Base-by-base conservation (phyloP, 495 filamentous ascomycete species). In the Antarctomyces pellizariae region DNA sequence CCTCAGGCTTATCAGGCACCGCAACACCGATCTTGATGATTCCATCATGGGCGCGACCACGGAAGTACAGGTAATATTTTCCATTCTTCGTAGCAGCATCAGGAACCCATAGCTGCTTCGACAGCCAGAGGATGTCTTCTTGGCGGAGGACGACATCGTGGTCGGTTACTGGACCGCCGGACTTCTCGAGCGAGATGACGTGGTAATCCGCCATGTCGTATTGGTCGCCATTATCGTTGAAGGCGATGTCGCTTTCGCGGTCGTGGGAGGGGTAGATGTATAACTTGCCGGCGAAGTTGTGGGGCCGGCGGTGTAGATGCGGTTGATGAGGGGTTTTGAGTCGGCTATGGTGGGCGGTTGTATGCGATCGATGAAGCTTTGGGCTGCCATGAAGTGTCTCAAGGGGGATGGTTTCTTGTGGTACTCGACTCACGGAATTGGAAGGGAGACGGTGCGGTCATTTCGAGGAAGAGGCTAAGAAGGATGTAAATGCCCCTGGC, bases 191-290 rank as follows among this genome's bases (percentile, higher is more conserved):
- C 26, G 52, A 61, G 45, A 70, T 63, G 41, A 70, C 67, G 30
- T 69, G 65, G 54, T 71, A 71, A 48, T 71, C 66, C 33, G 53
- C 58, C 73, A 79, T 79, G 53, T 71, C 73, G 46, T 76, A 79
- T 46, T 79, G 73, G 52, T 76, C 72, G 46, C 73, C 73, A 56
- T 73, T 73, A 56, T 79, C 72, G 55, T 76, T 75, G 47, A 62
- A 58, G 22, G 54, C 24, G 40, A 67, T 66, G 42, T 64, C 55
- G 17, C 59, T 65, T 37, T 67, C 59, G 32, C 59, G 51, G 47
- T 71, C 66, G 49, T 71, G 66, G 4, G 64, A 69, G 16, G 65
- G 65, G 51, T 70, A 71, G 53, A 71, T 59, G 51, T 65, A 71
- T 15, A 71, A 25, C 28, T 56, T 59, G 32, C 50, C 57, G 23